A percentile compares a stretch with the other conserved stretches of the same genome.
Evolutionary conservation across 805 yeast genomes (phyloP).

Genomic region (Ogataea wickerhamii): DNA sequence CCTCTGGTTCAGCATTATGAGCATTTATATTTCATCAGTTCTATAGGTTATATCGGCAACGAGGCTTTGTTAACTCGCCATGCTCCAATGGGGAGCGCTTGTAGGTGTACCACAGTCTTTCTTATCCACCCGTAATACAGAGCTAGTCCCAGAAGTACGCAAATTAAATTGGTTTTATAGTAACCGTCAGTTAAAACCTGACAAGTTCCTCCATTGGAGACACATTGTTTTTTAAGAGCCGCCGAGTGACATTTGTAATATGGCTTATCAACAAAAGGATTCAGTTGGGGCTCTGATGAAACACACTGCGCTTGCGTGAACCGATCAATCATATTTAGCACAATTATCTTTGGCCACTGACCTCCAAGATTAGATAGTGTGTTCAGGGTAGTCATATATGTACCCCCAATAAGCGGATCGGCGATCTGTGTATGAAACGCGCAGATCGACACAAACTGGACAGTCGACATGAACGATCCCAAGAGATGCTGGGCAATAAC

Average conservation of each 20-base stretch:
- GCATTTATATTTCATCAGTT: slow-evolving; percentile 31
- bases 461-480: slow-evolving; percentile 89
- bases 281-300: slow-evolving; percentile 18
- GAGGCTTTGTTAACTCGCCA: slow-evolving; percentile 58
- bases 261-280: slow-evolving; percentile 23
- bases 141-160: slow-evolving; percentile 62
- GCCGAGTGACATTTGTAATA: slow-evolving; percentile 31
- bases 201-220: slow-evolving; percentile 53
- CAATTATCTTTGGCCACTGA: slow-evolving; percentile 91
- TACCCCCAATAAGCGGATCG: slow-evolving; percentile 94
- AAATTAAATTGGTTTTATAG: slow-evolving; percentile 68
- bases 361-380: slow-evolving; percentile 94
- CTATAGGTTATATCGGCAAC: slow-evolving; percentile 11
- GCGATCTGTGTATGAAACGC: slow-evolving; percentile 96
- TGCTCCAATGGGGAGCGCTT: slow-evolving; percentile 64
- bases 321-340: slow-evolving; percentile 74
- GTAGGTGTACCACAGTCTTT: slow-evolving; percentile 58
- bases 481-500: slow-evolving; percentile 80
- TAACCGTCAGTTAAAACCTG: slow-evolving; percentile 70
- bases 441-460: slow-evolving; percentile 90
- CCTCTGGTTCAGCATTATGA: slow-evolving; percentile 54
- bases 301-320: slow-evolving; percentile 66
- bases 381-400: slow-evolving; percentile 94
- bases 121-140: slow-evolving; percentile 66
- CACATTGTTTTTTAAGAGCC: slow-evolving; percentile 47